phyloP scores from a whole-genome alignment of 2,329 filamentous ascomycete genomes.

The Colletotrichum sp. region DNA sequence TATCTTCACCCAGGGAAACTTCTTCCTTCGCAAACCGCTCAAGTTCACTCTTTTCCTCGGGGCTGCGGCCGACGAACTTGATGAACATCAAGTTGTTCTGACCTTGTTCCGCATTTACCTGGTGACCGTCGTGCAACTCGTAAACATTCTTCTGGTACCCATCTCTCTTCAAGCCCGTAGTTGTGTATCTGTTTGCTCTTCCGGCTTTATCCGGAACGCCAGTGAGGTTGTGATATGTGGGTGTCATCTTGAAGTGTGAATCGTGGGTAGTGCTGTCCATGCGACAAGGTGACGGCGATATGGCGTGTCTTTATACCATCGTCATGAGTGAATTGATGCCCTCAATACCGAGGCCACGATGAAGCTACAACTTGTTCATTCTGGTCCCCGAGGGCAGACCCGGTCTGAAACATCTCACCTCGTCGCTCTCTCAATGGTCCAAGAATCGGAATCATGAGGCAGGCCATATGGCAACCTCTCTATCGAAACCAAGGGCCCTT shows the following conservation, averaged over 20 bases:
- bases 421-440: background rate
- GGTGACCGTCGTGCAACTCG: background rate
- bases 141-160: background rate
- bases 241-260: background rate
- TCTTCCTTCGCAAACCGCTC: background rate
- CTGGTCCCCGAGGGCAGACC: background rate
- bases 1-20: background rate
- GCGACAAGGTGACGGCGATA: background rate
- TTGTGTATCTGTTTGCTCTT: background rate
- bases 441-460: background rate
- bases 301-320: background rate
- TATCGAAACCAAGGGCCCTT: background rate
- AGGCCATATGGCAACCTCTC: background rate
- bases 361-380: background rate
- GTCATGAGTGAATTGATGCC: rapidly evolving
- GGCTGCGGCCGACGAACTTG: background rate
- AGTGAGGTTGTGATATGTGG: background rate
- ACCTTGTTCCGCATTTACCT: background rate
- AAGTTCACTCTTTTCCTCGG: background rate
- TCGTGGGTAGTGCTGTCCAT: background rate
- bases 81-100: background rate
- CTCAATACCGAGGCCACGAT: background rate
- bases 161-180: background rate
- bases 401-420: background rate
- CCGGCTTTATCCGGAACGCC: background rate